Conservation (phyloP, 1,284 basidiomycete genomes). For the Ustilago vetiveriae region DNA sequence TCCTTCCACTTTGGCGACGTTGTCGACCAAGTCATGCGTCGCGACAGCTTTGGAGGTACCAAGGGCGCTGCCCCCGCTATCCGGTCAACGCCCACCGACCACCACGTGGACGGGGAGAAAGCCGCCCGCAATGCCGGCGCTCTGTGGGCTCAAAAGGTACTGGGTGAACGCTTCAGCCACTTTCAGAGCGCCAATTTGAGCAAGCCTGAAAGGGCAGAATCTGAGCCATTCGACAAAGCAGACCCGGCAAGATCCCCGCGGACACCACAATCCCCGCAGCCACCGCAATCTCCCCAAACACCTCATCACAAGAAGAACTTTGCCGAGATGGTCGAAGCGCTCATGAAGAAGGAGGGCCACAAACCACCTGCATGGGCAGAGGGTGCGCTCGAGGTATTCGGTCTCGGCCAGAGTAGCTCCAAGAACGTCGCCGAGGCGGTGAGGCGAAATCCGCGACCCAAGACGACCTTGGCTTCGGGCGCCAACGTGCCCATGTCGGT, state of each 20-base stretch:
- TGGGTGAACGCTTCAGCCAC: conserved; percentile 54
- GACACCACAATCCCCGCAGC: too few species aligned
- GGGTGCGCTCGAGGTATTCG: conserved; percentile 60
- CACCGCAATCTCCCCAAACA: too few species aligned
- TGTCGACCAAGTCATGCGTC: conserved; percentile 51
- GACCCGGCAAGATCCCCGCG: too few species aligned
- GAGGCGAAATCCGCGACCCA: conserved; percentile 46
- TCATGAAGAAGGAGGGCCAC: conserved; percentile 62
- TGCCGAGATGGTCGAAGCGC: conserved; percentile 57
- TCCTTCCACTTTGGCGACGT: conserved; percentile 57
- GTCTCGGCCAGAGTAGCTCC: conserved; percentile 54
- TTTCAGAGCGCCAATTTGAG: conserved; percentile 12
- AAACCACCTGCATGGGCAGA: conserved; percentile 61
- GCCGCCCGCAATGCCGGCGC: conserved; percentile 58
- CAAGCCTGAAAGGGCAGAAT: conserved; percentile 11
- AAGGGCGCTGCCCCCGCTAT: conserved; percentile 17
- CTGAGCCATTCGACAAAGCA: conserved; percentile 8
- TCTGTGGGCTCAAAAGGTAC: conserved; percentile 60
- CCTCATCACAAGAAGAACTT: conserved; percentile 42
- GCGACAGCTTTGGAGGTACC: conserved; percentile 35
- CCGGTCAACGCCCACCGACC: conserved; percentile 6
- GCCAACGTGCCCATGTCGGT: conserved; percentile 52
- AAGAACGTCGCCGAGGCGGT: conserved; percentile 59
- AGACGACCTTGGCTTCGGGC: conserved; percentile 26
- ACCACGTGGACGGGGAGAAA: conserved; percentile 41